A percentile compares a stretch with the other conserved stretches of the same genome.
Conservation (phyloP, 2,329 filamentous ascomycete species). For the Colletotrichum abscissum region DNA sequence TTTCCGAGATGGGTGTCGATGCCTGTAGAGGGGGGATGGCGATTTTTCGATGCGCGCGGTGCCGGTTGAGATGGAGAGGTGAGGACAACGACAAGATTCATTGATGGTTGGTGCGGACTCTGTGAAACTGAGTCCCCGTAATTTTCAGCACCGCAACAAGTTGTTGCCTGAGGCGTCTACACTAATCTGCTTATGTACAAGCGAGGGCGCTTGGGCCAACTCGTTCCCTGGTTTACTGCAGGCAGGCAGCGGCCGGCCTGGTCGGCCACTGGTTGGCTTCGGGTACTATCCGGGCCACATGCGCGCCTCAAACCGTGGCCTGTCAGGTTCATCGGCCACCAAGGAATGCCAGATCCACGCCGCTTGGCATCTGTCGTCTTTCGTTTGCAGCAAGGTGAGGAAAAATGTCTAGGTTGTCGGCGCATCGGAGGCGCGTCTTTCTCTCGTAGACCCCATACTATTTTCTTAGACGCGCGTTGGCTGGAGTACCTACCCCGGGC, state of each 20-base stretch:
- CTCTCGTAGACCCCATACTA: background rate
- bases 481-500: slow-evolving; percentile 18
- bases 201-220: slow-evolving; percentile 30
- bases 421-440: slow-evolving; percentile 11
- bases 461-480: slow-evolving; percentile 11
- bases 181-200: slow-evolving; percentile 30
- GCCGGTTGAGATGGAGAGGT: slow-evolving; percentile 62
- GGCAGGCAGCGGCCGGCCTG: slow-evolving; percentile 11
- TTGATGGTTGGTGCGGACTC: slow-evolving; percentile 58
- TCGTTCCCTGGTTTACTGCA: slow-evolving; percentile 17
- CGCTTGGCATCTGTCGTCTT: slow-evolving; percentile 24
- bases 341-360: slow-evolving; percentile 28
- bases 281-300: slow-evolving; percentile 14
- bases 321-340: slow-evolving; percentile 11
- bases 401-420: background rate
- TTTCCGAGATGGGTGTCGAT: slow-evolving; percentile 68
- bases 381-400: background rate
- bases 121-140: slow-evolving; percentile 50
- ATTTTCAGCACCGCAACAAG: slow-evolving; percentile 53
- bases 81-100: slow-evolving; percentile 63
- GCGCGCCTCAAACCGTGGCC: slow-evolving; percentile 4
- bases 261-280: slow-evolving; percentile 14
- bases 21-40: slow-evolving; percentile 68
- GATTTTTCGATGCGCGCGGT: slow-evolving; percentile 71
- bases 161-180: slow-evolving; percentile 41